Conservation (phyloP, 169 alveolate genomes). For the Sarcocystis neurona region DNA sequence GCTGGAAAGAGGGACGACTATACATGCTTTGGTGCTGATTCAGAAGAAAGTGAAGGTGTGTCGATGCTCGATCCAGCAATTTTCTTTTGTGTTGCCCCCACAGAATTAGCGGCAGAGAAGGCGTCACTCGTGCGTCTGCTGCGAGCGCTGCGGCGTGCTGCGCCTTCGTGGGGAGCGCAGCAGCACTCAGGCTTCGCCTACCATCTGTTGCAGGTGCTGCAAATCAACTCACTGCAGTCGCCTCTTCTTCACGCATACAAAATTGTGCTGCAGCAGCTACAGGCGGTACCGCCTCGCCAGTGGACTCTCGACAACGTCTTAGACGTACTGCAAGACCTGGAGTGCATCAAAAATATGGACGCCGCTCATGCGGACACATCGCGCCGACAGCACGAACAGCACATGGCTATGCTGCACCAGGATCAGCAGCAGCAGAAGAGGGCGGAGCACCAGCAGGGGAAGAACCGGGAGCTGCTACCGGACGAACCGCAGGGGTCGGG, state of each 20-base stretch:
- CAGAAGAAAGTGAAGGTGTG: too few relatives aligned
- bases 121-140: constrained; percentile 39
- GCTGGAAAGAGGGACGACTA: too few relatives aligned
- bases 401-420: too few relatives aligned
- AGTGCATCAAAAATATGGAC: constrained; percentile 30
- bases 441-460: too few relatives aligned
- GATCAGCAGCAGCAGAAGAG: too few relatives aligned
- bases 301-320: constrained; percentile 59
- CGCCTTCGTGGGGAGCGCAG: constrained; percentile 64
- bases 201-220: constrained; percentile 41
- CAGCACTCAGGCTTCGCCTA: constrained; percentile 53
- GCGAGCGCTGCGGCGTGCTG: constrained; percentile 60
- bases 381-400: too few relatives aligned
- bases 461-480: too few relatives aligned
- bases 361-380: too few relatives aligned
- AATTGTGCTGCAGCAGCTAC: constrained; percentile 53
- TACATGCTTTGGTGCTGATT: too few relatives aligned
- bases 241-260: constrained; percentile 48
- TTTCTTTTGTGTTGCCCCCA: constrained; percentile 55
- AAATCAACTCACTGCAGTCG: constrained; percentile 49
- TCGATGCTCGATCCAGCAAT: constrained; percentile 63
- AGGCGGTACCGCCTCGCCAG: constrained; percentile 49
- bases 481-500: too few relatives aligned
- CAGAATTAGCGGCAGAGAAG: constrained; percentile 62
- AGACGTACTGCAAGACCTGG: constrained; percentile 61